A percentile compares a stretch with the other conserved stretches of the same genome.
Conservation (phyloP, 345 rosid genomes). For the Brassica cretica region DNA sequence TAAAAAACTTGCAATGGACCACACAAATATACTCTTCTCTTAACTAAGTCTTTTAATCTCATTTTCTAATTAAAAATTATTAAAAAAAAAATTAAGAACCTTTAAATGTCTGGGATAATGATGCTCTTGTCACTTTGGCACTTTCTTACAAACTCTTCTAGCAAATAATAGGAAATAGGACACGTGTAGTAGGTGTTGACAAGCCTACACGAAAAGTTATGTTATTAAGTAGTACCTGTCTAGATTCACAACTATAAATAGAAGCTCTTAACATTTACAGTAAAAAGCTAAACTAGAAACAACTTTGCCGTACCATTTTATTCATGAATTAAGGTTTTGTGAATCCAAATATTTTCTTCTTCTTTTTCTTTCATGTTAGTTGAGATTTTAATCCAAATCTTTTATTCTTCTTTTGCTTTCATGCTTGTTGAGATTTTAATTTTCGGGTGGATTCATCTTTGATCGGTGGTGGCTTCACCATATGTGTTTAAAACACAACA, state of each 20-base stretch:
- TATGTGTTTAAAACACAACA: not conserved
- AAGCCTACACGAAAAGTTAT: constrained; percentile 5
- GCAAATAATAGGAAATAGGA: not conserved
- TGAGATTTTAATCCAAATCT: not conserved
- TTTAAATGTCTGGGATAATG: no score
- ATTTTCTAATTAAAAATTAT: no score
- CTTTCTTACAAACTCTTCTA: no score
- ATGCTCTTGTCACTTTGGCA: no score
- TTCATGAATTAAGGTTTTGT: not conserved
- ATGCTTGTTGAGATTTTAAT: no score
- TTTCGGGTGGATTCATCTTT: not conserved
- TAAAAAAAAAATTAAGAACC: no score
- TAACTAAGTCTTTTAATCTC: no score
- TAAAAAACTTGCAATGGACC: no score
- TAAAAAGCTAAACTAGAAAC: not conserved
- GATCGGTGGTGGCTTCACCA: not conserved
- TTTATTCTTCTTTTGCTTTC: no score
- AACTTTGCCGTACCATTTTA: not conserved
- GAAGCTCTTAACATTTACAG: not conserved
- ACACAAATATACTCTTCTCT: no score
- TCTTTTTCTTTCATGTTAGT: not conserved
- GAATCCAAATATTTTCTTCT: not conserved
- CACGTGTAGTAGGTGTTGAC: not conserved
- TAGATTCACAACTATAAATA: constrained; percentile 2
- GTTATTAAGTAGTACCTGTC: not conserved